A percentile compares a stretch with the other conserved stretches of the same genome.
phyloP scores from a whole-genome alignment of 306 rosid species.

The Erythrophleum fordii region DNA sequence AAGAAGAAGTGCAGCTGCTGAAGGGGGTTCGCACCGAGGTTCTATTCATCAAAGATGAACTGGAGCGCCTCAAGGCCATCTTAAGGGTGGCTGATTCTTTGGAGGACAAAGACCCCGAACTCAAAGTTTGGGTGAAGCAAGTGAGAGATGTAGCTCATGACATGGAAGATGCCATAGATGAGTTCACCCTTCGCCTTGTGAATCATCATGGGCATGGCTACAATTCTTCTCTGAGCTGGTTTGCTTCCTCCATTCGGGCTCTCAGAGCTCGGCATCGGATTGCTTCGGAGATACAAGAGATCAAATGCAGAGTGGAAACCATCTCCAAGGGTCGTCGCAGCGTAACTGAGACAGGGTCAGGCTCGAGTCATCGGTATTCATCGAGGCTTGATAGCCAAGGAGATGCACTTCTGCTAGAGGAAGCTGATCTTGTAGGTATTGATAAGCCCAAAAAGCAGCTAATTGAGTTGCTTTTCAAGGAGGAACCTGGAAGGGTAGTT shows the following conservation, averaged over 20 bases:
- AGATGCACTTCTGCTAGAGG: conserved; percentile 68
- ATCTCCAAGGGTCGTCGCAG: conserved; percentile 40
- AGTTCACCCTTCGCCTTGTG: conserved; percentile 43
- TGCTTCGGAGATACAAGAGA: conserved; percentile 41
- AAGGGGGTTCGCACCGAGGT: conserved; percentile 53
- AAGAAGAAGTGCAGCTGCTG: conserved; percentile 47
- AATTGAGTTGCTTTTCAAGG: conserved; percentile 47
- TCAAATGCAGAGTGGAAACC: conserved; percentile 41
- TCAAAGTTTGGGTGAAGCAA: conserved; percentile 53
- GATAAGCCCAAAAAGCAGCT: conserved; percentile 55
- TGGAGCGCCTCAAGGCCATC: conserved; percentile 46
- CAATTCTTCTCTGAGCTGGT: not conserved
- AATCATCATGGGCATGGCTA: conserved; percentile 22
- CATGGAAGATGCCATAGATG: conserved; percentile 62
- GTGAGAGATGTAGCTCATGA: conserved; percentile 54
- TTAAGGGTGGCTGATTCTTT: conserved; percentile 47
- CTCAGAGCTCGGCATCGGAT: conserved; percentile 42
- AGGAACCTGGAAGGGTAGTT: conserved; percentile 44
- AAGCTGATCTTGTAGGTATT: conserved; percentile 70
- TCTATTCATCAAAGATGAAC: conserved; percentile 49
- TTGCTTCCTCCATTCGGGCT: not conserved
- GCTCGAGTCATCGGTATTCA: conserved; percentile 18
- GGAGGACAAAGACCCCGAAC: conserved; percentile 48
- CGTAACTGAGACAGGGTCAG: conserved; percentile 28
- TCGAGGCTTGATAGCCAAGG: conserved; percentile 51